Percentiles rank a stretch among this genome's conserved stretches.
Evolutionary conservation across 257 asterid genomes (phyloP).

Genomic region (Galeopsis tetrahit): DNA sequence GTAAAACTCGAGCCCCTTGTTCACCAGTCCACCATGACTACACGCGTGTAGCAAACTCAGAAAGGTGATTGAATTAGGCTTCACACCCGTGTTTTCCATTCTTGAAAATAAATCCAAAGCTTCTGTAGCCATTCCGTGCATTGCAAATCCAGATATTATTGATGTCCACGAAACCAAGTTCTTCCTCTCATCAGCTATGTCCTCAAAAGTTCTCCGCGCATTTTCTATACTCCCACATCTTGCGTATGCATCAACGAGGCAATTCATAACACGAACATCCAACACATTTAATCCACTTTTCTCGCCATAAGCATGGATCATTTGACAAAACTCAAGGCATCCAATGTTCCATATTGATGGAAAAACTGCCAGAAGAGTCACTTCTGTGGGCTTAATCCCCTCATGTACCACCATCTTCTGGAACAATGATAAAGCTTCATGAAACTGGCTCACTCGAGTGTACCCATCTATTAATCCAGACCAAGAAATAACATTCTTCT

Average conservation of each 20-base stretch:
- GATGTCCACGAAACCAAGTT: constrained; percentile 78
- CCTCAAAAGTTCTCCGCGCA: constrained; percentile 56
- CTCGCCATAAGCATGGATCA: constrained; percentile 62
- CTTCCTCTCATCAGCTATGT: constrained; percentile 43
- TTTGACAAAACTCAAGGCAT: constrained; percentile 49
- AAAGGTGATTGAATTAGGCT: constrained; percentile 63
- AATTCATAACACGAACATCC: constrained; percentile 70
- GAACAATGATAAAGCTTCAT: constrained; percentile 59
- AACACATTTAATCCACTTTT: constrained; percentile 53
- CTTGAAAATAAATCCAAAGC: constrained; percentile 49
- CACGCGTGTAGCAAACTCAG: constrained; percentile 65
- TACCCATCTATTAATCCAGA: constrained; percentile 75
- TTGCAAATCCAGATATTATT: constrained; percentile 64
- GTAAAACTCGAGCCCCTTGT: constrained; percentile 62
- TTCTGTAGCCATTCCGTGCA: constrained; percentile 71
- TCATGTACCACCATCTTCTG: constrained; percentile 52
- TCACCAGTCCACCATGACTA: constrained; percentile 76
- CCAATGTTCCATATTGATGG: constrained; percentile 74
- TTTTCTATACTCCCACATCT: constrained; percentile 60
- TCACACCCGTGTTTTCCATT: constrained; percentile 51
- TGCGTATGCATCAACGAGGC: constrained; percentile 72
- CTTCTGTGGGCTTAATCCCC: constrained; percentile 61
- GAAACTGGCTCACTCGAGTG: constrained; percentile 47
- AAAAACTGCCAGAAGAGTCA: constrained; percentile 65
- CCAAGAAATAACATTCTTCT: constrained; percentile 75